These are phyloP conservation scores for Sodiomyces alkalinus DNA, from an alignment of 2,329 filamentous ascomycete species.

Conservation along the genomic window DNA sequence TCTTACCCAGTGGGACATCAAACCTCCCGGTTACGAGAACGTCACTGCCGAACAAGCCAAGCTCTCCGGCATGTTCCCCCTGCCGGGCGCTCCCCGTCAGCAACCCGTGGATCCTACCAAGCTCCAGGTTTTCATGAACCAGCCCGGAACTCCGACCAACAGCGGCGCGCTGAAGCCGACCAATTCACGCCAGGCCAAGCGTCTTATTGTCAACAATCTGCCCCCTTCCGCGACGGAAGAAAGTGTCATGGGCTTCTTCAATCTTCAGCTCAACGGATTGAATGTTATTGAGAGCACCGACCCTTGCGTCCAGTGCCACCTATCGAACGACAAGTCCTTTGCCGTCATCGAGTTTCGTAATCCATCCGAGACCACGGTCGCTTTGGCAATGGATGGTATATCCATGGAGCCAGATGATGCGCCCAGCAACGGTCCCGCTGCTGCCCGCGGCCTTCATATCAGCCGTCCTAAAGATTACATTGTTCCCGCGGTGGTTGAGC, in stretches of 20 bases:
- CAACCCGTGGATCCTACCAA: slow-evolving; percentile 91
- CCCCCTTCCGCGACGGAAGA: slow-evolving; percentile 63
- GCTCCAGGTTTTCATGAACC: slow-evolving; percentile 90
- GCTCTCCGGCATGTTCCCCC: slow-evolving; percentile 95
- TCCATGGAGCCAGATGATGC: slow-evolving; percentile 64
- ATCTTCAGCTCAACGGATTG: slow-evolving; percentile 88
- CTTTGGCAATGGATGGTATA: slow-evolving; percentile 78
- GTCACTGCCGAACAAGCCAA: slow-evolving; percentile 98
- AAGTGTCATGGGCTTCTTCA: slow-evolving; percentile 71
- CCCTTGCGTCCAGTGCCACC: slow-evolving; percentile 70
- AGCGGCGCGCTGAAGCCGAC: slow-evolving; percentile 78
- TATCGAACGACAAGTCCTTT: slow-evolving; percentile 66
- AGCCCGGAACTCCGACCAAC: slow-evolving; percentile 56
- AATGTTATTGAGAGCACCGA: slow-evolving; percentile 78
- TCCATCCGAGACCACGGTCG: slow-evolving; percentile 76
- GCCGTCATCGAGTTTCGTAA: slow-evolving; percentile 85
- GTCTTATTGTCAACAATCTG: slow-evolving; percentile 76
- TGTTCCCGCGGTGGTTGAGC: slow-evolving; percentile 64
- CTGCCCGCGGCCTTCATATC: slow-evolving; percentile 51
- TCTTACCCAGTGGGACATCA: slow-evolving; percentile 98
- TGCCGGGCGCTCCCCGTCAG: slow-evolving; percentile 86
- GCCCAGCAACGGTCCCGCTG: slow-evolving; percentile 34
- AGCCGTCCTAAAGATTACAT: slow-evolving; percentile 94
- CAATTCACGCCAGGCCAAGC: slow-evolving; percentile 87
- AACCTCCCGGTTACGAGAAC: slow-evolving; percentile 94